phyloP scores from a whole-genome alignment of 2,329 filamentous ascomycete genomes.

The Aureobasidium vineae region DNA sequence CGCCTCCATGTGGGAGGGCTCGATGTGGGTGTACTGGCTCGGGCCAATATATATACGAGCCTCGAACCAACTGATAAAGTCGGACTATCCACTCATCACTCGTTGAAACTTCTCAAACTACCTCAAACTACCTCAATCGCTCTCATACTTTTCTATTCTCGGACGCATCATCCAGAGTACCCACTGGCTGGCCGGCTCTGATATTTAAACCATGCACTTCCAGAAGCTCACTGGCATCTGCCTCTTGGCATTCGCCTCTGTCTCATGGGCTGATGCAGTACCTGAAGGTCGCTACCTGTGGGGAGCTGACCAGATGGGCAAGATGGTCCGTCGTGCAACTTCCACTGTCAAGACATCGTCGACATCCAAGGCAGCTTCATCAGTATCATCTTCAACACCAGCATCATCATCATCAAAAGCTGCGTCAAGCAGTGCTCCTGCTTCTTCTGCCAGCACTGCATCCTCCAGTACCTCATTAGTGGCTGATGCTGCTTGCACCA shows the following conservation, averaged over 20 bases:
- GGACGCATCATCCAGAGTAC: neutral
- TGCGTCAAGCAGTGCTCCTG: neutral
- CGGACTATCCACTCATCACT: slow-evolving; percentile 12
- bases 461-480: slow-evolving; percentile 25
- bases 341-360: slow-evolving; percentile 4
- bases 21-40: neutral
- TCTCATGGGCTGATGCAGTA: slow-evolving; percentile 23
- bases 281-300: slow-evolving; percentile 25
- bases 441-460: slow-evolving; percentile 1
- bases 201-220: slow-evolving; percentile 27
- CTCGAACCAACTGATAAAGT: slow-evolving; percentile 13
- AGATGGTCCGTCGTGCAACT: slow-evolving; percentile 26
- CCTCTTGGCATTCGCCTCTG: slow-evolving; percentile 27
- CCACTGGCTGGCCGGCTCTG: slow-evolving; percentile 1
- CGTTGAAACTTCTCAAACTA: slow-evolving; percentile 23
- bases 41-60: slow-evolving; percentile 24
- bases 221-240: slow-evolving; percentile 25
- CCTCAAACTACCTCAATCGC: slow-evolving; percentile 25
- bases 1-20: slow-evolving; percentile 7
- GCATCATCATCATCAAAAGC: neutral
- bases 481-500: slow-evolving; percentile 40
- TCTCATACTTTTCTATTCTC: slow-evolving; percentile 4
- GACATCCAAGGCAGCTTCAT: slow-evolving; percentile 1
- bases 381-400: neutral
- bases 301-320: slow-evolving; percentile 29